These are phyloP conservation scores for Exophiala sideris DNA, from an alignment of 2,329 filamentous ascomycete species.

Conservation along the genomic window DNA sequence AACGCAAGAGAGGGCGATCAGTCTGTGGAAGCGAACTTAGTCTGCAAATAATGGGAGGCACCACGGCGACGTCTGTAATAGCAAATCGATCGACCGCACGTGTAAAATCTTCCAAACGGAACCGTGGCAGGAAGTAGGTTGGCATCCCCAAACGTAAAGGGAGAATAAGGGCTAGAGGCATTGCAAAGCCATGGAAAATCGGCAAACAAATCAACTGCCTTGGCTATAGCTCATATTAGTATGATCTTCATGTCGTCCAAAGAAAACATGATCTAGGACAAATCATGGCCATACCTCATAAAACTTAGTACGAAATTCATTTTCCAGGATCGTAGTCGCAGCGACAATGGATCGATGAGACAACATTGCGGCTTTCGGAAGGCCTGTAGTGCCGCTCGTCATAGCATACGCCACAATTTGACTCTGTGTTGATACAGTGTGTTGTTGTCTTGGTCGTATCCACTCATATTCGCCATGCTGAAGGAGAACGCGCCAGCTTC, in stretches of 20 bases:
- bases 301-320: constrained; percentile 13
- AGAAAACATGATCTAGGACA: not conserved
- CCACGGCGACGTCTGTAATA: constrained; percentile 49
- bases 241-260: not conserved
- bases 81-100: constrained; percentile 39
- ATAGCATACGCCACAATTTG: too few species aligned
- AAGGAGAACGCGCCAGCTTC: constrained; percentile 33
- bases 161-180: constrained; percentile 46
- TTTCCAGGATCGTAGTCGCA: constrained; percentile 22
- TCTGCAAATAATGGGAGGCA: constrained; percentile 45
- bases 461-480: constrained; percentile 44
- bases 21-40: constrained; percentile 32
- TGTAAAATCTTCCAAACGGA: constrained; percentile 41
- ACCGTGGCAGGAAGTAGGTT: constrained; percentile 48
- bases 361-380: constrained; percentile 58
- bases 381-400: too few species aligned
- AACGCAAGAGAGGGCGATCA: constrained; percentile 33
- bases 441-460: constrained; percentile 45
- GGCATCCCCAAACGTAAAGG: constrained; percentile 46
- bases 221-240: constrained; percentile 31
- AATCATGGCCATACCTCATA: constrained; percentile 12
- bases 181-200: constrained; percentile 53
- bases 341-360: constrained; percentile 45
- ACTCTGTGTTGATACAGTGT: constrained; percentile 34
- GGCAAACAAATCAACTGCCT: constrained; percentile 49